A percentile compares a stretch with the other conserved stretches of the same genome.
Conservation (phyloP, 768 basidiomycete species). For the Mycena galericulata region DNA sequence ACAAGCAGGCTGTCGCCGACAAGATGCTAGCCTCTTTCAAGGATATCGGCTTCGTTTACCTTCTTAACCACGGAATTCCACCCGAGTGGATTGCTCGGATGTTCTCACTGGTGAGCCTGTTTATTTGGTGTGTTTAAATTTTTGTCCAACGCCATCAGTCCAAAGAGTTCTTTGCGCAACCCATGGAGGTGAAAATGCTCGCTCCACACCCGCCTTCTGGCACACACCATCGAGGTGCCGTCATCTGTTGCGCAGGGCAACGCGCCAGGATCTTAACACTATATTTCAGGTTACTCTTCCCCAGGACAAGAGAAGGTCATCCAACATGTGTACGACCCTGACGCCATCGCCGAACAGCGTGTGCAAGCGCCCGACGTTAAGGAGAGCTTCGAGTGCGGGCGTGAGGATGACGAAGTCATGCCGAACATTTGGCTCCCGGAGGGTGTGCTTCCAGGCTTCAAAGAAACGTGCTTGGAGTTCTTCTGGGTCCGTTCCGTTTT, state of each 20-base stretch:
- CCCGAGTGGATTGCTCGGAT: conserved; percentile 42
- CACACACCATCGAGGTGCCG: conserved; percentile 46
- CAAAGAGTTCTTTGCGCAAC: conserved; percentile 45
- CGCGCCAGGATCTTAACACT: not conserved
- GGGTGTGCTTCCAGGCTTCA: conserved; percentile 63
- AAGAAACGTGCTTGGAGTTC: conserved; percentile 63
- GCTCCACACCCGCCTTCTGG: conserved; percentile 51
- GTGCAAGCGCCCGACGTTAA: conserved; percentile 52
- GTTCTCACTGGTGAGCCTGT: conserved; percentile 47
- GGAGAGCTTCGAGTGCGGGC: conserved; percentile 68
- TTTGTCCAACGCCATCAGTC: conserved; percentile 35
- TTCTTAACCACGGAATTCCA: conserved; percentile 46
- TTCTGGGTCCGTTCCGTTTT: conserved; percentile 52
- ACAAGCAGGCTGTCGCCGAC: conserved; percentile 43
- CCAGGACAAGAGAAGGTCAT: conserved; percentile 46
- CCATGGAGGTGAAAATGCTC: conserved; percentile 45
- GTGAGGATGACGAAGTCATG: conserved; percentile 57
- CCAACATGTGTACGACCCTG: conserved; percentile 16
- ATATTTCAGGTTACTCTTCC: conserved; percentile 43
- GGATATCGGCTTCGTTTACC: conserved; percentile 46
- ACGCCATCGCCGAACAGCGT: conserved; percentile 36
- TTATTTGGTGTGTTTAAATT: not conserved
- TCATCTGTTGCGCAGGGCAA: not conserved
- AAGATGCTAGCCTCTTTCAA: conserved; percentile 47
- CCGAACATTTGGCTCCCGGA: conserved; percentile 73